Percentiles rank a stretch among this genome's conserved stretches.
Conservation (phyloP, 345 rosid species). For the Kernera saxatilis region DNA sequence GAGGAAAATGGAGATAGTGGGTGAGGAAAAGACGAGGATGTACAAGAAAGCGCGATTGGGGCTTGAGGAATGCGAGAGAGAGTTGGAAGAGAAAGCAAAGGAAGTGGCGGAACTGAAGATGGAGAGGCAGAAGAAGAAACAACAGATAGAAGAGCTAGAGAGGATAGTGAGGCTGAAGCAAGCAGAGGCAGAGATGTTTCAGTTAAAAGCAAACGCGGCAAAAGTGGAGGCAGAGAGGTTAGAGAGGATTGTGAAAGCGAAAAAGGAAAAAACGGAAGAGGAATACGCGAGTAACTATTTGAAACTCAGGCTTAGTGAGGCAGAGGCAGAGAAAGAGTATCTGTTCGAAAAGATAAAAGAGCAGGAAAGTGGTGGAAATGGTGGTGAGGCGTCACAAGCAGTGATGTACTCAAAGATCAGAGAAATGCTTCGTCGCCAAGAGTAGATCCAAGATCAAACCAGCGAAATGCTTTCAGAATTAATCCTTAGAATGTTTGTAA, state of each 20-base stretch:
- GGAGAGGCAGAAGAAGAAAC: constrained; percentile 76
- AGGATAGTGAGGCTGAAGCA: constrained; percentile 87
- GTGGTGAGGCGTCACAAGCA: constrained; percentile 67
- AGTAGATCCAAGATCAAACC: constrained; percentile 49
- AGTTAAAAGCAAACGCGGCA: constrained; percentile 89
- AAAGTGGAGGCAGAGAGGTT: constrained; percentile 85
- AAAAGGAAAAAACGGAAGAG: constrained; percentile 86
- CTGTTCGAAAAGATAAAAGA: constrained; percentile 85
- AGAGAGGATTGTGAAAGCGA: constrained; percentile 85
- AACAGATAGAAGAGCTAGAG: constrained; percentile 87
- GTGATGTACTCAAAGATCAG: constrained; percentile 61
- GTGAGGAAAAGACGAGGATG: constrained; percentile 92
- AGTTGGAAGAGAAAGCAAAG: constrained; percentile 88
- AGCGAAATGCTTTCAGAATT: constrained; percentile 45
- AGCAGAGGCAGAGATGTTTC: constrained; percentile 99
- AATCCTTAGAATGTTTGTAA: constrained; percentile 36
- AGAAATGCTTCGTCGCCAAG: constrained; percentile 53
- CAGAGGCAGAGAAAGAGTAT: constrained; percentile 96
- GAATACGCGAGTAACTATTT: constrained; percentile 87
- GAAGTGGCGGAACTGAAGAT: constrained; percentile 67
- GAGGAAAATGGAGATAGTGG: constrained; percentile 96
- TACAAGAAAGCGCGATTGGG: constrained; percentile 78
- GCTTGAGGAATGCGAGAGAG: constrained; percentile 81
- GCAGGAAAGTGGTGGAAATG: constrained; percentile 74
- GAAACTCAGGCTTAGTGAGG: constrained; percentile 85